A percentile compares a stretch with the other conserved stretches of the same genome.
These are phyloP conservation scores for Neurospora pannonica DNA, from an alignment of 495 filamentous ascomycete genomes.

Conservation along the genomic window DNA sequence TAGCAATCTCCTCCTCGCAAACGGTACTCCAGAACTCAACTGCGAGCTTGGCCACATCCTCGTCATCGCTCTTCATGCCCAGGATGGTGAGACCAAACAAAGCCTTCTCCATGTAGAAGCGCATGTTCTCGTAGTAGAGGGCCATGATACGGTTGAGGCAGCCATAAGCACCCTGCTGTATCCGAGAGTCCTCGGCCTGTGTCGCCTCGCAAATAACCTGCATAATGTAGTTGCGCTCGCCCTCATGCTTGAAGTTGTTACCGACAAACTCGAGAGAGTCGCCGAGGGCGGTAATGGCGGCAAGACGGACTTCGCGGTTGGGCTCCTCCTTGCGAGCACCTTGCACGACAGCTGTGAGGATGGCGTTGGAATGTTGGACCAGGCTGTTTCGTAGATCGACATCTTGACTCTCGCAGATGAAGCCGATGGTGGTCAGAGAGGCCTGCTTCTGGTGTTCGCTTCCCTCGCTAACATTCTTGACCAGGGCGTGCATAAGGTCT, in stretches of 20 bases:
- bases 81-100: constrained; percentile 96
- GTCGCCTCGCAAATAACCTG: constrained; percentile 99
- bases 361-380: constrained; percentile 85
- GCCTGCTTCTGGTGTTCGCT: constrained; percentile 82
- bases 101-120: constrained; percentile 99
- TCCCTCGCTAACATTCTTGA: constrained; percentile 84
- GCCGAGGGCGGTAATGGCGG: constrained; percentile 85
- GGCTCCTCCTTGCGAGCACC: constrained; percentile 92
- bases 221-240: constrained; percentile 99
- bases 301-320: constrained; percentile 78
- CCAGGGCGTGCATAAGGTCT: constrained; percentile 81
- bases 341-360: constrained; percentile 94
- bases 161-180: constrained; percentile 91
- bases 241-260: constrained; percentile 97
- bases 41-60: constrained; percentile 94
- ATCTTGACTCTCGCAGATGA: constrained; percentile 94
- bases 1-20: constrained; percentile 93
- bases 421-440: constrained; percentile 88
- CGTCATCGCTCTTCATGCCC: constrained; percentile 96
- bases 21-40: constrained; percentile 99
- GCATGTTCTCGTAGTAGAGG: constrained; percentile 98
- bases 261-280: constrained; percentile 98
- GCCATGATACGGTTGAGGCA: constrained; percentile 98
- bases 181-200: constrained; percentile 76
- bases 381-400: constrained; percentile 72